Conservation (phyloP, 441 rosid species). For the Euphorbia celastroides region DNA sequence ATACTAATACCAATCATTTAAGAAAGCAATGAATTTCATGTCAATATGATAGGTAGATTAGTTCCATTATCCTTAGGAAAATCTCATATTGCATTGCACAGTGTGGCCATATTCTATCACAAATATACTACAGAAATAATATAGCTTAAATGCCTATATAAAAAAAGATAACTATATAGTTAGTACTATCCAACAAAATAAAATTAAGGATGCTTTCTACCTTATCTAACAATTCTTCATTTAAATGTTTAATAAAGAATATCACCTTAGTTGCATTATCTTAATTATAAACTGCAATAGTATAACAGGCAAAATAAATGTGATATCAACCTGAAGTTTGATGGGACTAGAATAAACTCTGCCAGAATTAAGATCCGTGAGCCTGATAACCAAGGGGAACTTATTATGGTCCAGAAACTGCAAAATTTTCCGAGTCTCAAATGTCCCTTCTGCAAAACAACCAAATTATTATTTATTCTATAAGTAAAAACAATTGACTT, state of each 20-base stretch:
- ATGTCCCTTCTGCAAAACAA: slow-evolving; percentile 56
- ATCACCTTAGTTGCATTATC: background rate
- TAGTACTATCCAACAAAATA: background rate
- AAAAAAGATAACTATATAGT: background rate
- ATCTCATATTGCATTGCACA: background rate
- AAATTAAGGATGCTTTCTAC: background rate
- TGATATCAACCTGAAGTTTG: slow-evolving; percentile 63
- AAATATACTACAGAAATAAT: background rate
- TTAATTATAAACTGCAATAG: background rate
- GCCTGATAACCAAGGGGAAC: slow-evolving; percentile 70
- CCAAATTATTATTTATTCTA: slow-evolving; percentile 12
- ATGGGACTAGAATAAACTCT: slow-evolving; percentile 70
- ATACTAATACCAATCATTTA: background rate
- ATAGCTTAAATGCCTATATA: no score
- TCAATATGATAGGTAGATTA: background rate
- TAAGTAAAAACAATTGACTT: slow-evolving; percentile 6
- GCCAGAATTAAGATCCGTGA: slow-evolving; percentile 63
- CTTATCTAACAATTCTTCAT: background rate
- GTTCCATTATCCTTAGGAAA: background rate
- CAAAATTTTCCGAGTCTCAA: slow-evolving; percentile 43
- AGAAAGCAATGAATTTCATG: background rate
- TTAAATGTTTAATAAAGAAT: background rate
- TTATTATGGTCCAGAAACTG: slow-evolving; percentile 64
- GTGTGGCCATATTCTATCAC: background rate
- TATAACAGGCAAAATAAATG: slow-evolving; percentile 10